Evolutionary conservation across 2,329 filamentous ascomycete species (phyloP), one percentile per base, ranked within the genome.

Genomic region (Daldinia eschscholtzii): DNA sequence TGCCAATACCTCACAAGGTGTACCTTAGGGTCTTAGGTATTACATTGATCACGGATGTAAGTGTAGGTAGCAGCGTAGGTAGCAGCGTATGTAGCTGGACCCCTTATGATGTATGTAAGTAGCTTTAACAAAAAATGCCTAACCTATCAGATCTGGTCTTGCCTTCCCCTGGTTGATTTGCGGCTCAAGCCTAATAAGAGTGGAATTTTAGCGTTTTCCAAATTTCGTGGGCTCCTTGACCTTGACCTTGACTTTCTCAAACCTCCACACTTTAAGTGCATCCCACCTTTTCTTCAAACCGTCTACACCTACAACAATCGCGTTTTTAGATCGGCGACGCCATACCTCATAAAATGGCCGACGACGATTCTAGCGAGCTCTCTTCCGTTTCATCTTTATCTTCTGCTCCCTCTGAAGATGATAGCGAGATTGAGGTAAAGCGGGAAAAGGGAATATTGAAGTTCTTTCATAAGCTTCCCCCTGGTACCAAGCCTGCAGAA

Each of bases 361-460:
- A 87, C 74, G 86, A 89, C 77, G 87, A 89, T 70, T 89, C 87
- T 63, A 91, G 88, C 48, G 88, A 90, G 63, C 83, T 91, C 64
- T 90, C 89, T 37, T 86, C 84, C 4, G 77, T 84, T 53, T 84
- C 83, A 52, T 89, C 87, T 37, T 75, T 87, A 59, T 86, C 85
- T 20, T 86, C 80, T 44, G 81, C 80, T 3, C 82, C 83, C 18
- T 80, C 85, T n/a, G 88, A 89, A 50, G 84, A 85, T 61, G 83
- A 86, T 71, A 80, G 81, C 65, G 86, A 88, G 68, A 79, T 84
- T 72, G 79, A 85, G 80, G 78, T 86, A 72, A 81, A 81, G 65
- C 79, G 82, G 65, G 87, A 88, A 73, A 81, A 83, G 74, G 88
- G 89, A 68, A 91, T 91, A 72, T 81, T 90, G 65, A 90, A 90